Conservation (phyloP, 1,284 basidiomycete species). For the Pseudozyma hubeiensis region DNA sequence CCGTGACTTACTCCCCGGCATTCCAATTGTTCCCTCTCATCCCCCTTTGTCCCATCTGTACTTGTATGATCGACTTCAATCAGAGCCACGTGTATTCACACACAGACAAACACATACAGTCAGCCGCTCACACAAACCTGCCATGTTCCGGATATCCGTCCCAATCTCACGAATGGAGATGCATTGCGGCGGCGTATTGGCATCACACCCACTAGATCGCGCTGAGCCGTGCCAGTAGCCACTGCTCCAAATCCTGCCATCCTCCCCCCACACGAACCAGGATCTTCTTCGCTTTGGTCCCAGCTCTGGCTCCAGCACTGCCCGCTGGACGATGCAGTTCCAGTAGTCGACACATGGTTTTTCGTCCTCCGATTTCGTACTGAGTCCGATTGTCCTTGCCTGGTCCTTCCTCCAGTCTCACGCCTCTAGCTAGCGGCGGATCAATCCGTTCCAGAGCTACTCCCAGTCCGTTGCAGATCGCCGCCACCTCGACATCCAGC, state of each 20-base stretch:
- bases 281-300: conserved; percentile 60
- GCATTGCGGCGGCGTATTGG: neutral
- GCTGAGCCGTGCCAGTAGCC: conserved; percentile 71
- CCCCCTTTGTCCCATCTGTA: conserved; percentile 18
- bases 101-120: too few species aligned
- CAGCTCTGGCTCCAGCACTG: conserved; percentile 47
- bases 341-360: conserved; percentile 81
- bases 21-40: neutral
- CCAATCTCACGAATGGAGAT: neutral
- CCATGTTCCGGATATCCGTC: neutral
- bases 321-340: conserved; percentile 72
- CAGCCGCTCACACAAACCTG: too few species aligned
- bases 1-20: too few species aligned
- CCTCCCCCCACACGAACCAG: conserved; percentile 71
- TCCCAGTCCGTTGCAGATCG: conserved; percentile 79
- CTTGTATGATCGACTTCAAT: conserved; percentile 22
- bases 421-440: conserved; percentile 74
- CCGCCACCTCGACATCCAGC: conserved; percentile 81
- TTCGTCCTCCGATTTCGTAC: conserved; percentile 78
- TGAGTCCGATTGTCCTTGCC: conserved; percentile 83
- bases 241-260: conserved; percentile 85
- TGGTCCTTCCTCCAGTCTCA: conserved; percentile 73
- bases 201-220: conserved; percentile 7
- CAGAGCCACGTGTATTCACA: neutral
- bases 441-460: conserved; percentile 82